Evolutionary conservation across 2,329 filamentous ascomycete species (phyloP).

Genomic region (Metarhizium sp.): DNA sequence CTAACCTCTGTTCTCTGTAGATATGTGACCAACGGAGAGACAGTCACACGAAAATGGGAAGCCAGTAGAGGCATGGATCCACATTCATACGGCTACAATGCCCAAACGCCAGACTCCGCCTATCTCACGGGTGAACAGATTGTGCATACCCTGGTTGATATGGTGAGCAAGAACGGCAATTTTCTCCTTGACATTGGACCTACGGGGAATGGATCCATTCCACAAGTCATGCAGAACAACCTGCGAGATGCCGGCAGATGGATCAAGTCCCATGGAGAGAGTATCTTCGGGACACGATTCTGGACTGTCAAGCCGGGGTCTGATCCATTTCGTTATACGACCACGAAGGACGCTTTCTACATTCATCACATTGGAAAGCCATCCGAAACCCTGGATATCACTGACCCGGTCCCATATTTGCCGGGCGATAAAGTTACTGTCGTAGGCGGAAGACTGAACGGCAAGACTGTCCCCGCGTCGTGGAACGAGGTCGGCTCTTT

Average conservation of each 20-base stretch:
- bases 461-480: constrained; percentile 12
- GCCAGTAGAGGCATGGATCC: constrained; percentile 49
- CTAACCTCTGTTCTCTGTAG: constrained; percentile 1
- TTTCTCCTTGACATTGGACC: constrained; percentile 46
- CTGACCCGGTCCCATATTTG: constrained; percentile 35
- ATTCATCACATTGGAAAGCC: constrained; percentile 35
- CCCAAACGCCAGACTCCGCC: constrained; percentile 34
- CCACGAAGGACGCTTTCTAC: constrained; percentile 42
- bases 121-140: constrained; percentile 36
- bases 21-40: neutral
- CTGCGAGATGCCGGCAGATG: constrained; percentile 41
- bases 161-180: constrained; percentile 45
- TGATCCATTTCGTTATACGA: constrained; percentile 35
- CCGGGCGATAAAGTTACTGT: constrained; percentile 36
- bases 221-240: constrained; percentile 34
- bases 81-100: constrained; percentile 48
- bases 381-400: constrained; percentile 26
- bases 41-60: constrained; percentile 42
- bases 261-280: constrained; percentile 43
- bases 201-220: constrained; percentile 42
- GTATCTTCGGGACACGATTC: constrained; percentile 47
- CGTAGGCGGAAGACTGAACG: constrained; percentile 22
- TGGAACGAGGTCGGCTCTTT: constrained; percentile 14
- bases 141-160: constrained; percentile 38
- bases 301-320: constrained; percentile 20